Conservation (phyloP, 73 alveolate genomes). For the Effrenium voratum region DNA sequence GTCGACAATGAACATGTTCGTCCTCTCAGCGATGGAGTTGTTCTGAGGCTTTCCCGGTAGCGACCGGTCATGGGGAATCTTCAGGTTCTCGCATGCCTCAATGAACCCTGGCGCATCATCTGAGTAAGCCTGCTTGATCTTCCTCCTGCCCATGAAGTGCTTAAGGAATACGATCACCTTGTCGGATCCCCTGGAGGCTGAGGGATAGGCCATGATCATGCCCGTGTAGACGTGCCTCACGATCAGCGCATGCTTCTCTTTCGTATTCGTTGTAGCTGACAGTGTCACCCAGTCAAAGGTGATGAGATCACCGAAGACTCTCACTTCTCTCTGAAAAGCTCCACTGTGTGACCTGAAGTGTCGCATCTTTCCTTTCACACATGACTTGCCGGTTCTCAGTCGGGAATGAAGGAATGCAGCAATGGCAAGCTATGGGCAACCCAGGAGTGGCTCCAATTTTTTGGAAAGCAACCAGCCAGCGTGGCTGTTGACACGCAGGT, state of each 20-base stretch:
- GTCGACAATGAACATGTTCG: background rate
- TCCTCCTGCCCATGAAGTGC: background rate
- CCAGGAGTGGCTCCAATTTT: too few relatives aligned
- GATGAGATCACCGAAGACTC: too few relatives aligned
- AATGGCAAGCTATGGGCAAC: too few relatives aligned
- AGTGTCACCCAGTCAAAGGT: too few relatives aligned
- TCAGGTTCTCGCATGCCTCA: background rate
- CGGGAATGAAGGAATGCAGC: too few relatives aligned
- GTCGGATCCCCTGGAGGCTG: background rate
- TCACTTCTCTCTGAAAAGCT: too few relatives aligned
- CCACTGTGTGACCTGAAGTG: too few relatives aligned
- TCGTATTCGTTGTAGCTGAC: background rate
- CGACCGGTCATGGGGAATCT: too few relatives aligned
- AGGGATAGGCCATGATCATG: background rate
- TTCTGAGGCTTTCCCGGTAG: background rate
- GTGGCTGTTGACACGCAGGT: too few relatives aligned
- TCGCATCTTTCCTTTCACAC: too few relatives aligned
- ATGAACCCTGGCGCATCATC: background rate
- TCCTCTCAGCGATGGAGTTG: constrained; percentile 26
- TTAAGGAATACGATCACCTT: background rate
- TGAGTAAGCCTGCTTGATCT: background rate
- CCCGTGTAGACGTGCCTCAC: background rate
- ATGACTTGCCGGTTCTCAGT: too few relatives aligned
- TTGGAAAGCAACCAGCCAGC: too few relatives aligned
- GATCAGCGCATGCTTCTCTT: background rate